Evolutionary conservation across 371 early-diverging fungal genomes (phyloP), one percentile per base, ranked within the genome.

Genomic region (Zychaea mexicana): DNA sequence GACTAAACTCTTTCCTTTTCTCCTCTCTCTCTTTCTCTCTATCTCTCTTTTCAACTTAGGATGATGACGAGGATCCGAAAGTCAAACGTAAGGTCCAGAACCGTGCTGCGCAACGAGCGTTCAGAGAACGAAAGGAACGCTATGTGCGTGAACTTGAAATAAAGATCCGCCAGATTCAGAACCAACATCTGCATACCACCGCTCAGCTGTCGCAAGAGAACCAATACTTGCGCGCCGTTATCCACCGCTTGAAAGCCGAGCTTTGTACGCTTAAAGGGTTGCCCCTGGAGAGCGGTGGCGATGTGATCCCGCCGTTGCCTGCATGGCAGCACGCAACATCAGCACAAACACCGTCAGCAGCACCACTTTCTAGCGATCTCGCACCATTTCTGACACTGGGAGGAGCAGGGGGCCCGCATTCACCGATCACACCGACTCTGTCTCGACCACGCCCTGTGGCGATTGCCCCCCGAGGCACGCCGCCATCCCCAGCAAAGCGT

Each of bases 1-100:
- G n/a, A 45, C 27, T 12, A 17, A 28, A n/a, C 60, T 59, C 19
- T 45, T 22, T n/a, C n/a, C 6, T 42, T 42, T 13, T 45, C 15
- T n/a, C n/a, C 6, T 42, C n/a, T 7, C 42, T 42, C 15, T 42
- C 15, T 1, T 1, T 12, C 4, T 22, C 5, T 21, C 15, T 52
- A 22, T 52, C 19, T 32, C n/a, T 21, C 15, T 52, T 30, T 17
- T 39, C 19, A 31, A 3, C 19, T 39, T 38, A 24, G 26, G 52
- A 62, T 32, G 66, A 66, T 36, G 82, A 81, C 49, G 74, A 73
- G 45, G 82, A 81, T 56, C 72, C 75, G 1, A 81, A 73, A 57
- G 63, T 77, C 52, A 91, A 91, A 69, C 85, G 92, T 46, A 88
- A 88, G 17, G 91, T 88, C 6, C 91, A 92, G 68, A 92, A 92